Conservation (phyloP, 306 rosid species). For the Fragaria iinumae region DNA sequence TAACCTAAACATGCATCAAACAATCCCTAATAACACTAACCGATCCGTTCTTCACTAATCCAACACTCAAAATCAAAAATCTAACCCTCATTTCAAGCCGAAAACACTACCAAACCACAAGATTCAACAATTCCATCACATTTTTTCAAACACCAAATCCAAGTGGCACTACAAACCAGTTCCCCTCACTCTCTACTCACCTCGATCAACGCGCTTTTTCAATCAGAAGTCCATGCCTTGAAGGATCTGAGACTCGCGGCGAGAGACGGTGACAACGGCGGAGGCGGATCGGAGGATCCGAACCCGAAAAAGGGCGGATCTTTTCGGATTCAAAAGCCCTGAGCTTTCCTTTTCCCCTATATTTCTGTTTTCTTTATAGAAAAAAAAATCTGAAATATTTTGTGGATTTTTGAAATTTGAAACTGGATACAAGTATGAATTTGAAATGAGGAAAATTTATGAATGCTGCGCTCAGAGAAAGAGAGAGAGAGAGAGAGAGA, state of each 20-base stretch:
- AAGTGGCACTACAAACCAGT: slow-evolving; percentile 9
- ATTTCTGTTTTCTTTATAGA: background rate
- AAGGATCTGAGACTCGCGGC: slow-evolving; percentile 45
- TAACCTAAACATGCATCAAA: slow-evolving; percentile 34
- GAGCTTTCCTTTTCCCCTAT: background rate
- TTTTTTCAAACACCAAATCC: slow-evolving; percentile 21
- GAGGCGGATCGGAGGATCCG: slow-evolving; percentile 57
- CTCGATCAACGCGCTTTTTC: slow-evolving; percentile 27
- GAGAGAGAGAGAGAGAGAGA: too few relatives aligned
- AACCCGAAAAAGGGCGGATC: slow-evolving; percentile 49
- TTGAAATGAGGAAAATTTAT: too few relatives aligned
- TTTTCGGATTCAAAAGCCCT: slow-evolving; percentile 40
- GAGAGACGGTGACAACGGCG: slow-evolving; percentile 21
- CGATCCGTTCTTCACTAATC: slow-evolving; percentile 3
- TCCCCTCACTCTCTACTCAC: slow-evolving; percentile 22
- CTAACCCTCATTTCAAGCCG: background rate
- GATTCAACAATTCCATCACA: slow-evolving; percentile 25
- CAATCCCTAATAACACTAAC: slow-evolving; percentile 10
- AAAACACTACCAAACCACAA: slow-evolving; percentile 13
- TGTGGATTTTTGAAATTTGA: too few relatives aligned
- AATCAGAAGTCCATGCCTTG: slow-evolving; percentile 45
- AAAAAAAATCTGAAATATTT: background rate
- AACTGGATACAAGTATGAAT: too few relatives aligned
- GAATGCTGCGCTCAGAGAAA: too few relatives aligned
- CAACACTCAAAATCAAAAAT: slow-evolving; percentile 10